phyloP scores from a whole-genome alignment of 1,139 yeast genomes.

The Saccharomyces hybrid region DNA sequence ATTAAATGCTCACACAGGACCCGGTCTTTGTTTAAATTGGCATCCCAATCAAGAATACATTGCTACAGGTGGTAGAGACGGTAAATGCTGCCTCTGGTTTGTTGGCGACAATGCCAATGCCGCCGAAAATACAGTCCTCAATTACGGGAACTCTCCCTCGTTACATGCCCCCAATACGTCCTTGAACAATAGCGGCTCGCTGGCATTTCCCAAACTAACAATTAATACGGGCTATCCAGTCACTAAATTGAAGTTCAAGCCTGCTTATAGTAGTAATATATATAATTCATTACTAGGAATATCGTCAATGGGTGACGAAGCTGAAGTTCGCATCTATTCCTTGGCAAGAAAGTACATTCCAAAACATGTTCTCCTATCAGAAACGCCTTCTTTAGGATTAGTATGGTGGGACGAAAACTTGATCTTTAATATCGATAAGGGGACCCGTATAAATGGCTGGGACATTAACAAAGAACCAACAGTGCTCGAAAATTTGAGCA shows the following conservation, averaged over 20 bases:
- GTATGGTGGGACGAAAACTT: slow-evolving; percentile 32
- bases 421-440: slow-evolving; percentile 30
- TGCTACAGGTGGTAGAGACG: slow-evolving; percentile 91
- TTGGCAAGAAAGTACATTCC: slow-evolving; percentile 72
- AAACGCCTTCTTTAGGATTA: slow-evolving; percentile 29
- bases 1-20: slow-evolving; percentile 86
- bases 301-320: slow-evolving; percentile 70
- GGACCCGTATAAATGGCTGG: slow-evolving; percentile 30
- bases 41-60: slow-evolving; percentile 79
- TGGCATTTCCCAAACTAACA: slow-evolving; percentile 55
- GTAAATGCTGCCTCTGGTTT: slow-evolving; percentile 32
- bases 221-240: slow-evolving; percentile 62
- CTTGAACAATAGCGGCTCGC: slow-evolving; percentile 22
- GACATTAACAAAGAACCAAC: slow-evolving; percentile 28
- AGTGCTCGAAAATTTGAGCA: slow-evolving; percentile 26
- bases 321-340: slow-evolving; percentile 66
- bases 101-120: slow-evolving; percentile 26
- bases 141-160: slow-evolving; percentile 6
- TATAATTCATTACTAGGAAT: slow-evolving; percentile 62
- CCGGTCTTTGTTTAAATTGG: slow-evolving; percentile 83
- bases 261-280: slow-evolving; percentile 36
- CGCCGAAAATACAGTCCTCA: slow-evolving; percentile 19
- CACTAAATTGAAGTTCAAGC: slow-evolving; percentile 48
- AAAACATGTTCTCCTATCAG: slow-evolving; percentile 39
- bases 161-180: slow-evolving; percentile 7